phyloP scores from a whole-genome alignment of 73 alveolate species.

The Uronychia binucleata region DNA sequence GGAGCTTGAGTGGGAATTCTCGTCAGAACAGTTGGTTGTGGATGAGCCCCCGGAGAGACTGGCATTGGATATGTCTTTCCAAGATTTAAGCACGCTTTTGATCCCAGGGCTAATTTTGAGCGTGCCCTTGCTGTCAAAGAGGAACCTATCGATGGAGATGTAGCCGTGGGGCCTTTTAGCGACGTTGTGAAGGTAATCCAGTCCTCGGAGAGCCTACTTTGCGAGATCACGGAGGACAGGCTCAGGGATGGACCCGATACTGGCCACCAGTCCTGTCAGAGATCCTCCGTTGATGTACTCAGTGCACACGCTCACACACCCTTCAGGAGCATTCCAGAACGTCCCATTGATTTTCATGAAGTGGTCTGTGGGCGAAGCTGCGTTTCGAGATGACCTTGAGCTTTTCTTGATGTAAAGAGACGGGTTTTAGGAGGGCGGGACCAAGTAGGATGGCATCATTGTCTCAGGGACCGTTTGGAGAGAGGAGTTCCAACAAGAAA shows the following conservation, averaged over 20 bases:
- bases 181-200: constrained; percentile 13
- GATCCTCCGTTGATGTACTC: constrained; percentile 56
- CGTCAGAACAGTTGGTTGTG: not conserved
- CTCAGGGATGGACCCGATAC: constrained; percentile 35
- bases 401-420: too few species aligned
- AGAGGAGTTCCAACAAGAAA: constrained; percentile 27
- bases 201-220: not conserved
- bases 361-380: constrained; percentile 27
- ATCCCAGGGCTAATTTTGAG: not conserved
- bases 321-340: constrained; percentile 81
- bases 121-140: not conserved
- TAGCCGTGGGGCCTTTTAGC: constrained; percentile 3
- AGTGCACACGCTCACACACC: constrained; percentile 67
- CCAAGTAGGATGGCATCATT: too few species aligned
- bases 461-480: too few species aligned
- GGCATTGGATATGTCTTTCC: not conserved
- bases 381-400: too few species aligned
- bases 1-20: not conserved
- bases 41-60: not conserved
- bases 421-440: too few species aligned
- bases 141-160: not conserved
- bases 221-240: constrained; percentile 12
- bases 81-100: not conserved
- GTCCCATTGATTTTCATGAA: constrained; percentile 46
- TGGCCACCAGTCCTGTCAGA: constrained; percentile 10